Evolutionary conservation across 495 filamentous ascomycete genomes (phyloP).

Genomic region (Pyrenopolyporus hunteri): DNA sequence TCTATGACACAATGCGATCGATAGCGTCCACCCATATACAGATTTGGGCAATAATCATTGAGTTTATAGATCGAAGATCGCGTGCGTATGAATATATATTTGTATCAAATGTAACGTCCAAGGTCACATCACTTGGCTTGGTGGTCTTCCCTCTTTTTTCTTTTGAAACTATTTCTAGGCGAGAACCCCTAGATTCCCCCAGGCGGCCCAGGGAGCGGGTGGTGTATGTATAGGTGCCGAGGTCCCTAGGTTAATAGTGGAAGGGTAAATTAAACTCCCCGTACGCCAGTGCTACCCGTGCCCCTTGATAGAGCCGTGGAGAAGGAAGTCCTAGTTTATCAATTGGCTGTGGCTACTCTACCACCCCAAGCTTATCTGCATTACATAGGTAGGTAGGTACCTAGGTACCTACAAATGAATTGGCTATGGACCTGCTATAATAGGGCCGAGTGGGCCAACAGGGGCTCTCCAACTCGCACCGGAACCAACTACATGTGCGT

Average conservation of each 20-base stretch:
- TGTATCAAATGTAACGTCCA: background rate
- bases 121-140: no score
- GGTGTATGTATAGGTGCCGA: no score
- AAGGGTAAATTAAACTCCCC: no score
- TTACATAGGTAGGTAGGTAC: no score
- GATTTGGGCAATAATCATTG: background rate
- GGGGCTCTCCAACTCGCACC: background rate
- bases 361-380: background rate
- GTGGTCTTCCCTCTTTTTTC: no score
- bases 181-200: no score
- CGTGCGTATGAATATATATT: background rate
- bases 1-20: constrained; percentile 16
- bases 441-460: background rate
- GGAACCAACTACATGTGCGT: background rate
- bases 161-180: no score
- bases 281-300: no score
- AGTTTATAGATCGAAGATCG: constrained; percentile 8
- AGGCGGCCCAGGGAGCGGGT: no score
- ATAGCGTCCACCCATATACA: background rate
- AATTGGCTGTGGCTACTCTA: background rate
- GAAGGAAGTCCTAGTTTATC: background rate
- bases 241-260: no score
- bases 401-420: constrained; percentile 3
- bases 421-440: background rate
- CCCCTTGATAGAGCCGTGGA: background rate